Conservation (phyloP, 2,329 filamentous ascomycete genomes). For the Phoma sp. region DNA sequence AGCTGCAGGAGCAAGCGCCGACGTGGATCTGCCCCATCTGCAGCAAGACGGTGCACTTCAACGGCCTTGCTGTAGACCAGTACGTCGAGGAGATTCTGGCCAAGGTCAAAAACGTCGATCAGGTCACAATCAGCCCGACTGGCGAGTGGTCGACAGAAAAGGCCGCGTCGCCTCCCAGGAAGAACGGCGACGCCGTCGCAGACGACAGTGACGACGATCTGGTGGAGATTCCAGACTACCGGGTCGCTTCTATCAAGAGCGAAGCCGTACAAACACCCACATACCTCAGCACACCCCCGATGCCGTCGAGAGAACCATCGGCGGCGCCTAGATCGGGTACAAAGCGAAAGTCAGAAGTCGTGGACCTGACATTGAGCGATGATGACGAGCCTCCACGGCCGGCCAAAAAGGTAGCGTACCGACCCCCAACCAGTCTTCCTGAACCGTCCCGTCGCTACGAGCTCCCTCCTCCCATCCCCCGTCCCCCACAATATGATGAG, state of each 20-base stretch:
- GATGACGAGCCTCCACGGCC: conserved; percentile 50
- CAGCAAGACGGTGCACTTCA: conserved; percentile 80
- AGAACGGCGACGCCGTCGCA: conserved; percentile 45
- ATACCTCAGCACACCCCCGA: conserved; percentile 53
- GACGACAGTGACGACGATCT: conserved; percentile 55
- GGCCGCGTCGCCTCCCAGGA: conserved; percentile 46
- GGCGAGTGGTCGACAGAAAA: conserved; percentile 72
- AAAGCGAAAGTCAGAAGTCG: conserved; percentile 56
- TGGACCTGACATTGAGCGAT: conserved; percentile 58
- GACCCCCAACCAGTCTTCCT: conserved; percentile 45
- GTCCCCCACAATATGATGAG: conserved; percentile 18
- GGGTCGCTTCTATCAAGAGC: conserved; percentile 49
- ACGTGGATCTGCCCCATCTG: conserved; percentile 98
- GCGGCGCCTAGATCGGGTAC: conserved; percentile 44
- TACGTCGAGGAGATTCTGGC: conserved; percentile 88
- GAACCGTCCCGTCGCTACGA: conserved; percentile 41
- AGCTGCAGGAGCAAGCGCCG: conserved; percentile 93
- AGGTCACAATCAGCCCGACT: conserved; percentile 88
- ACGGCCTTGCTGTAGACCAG: conserved; percentile 85
- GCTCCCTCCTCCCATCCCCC: conserved; percentile 35
- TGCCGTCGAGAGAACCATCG: conserved; percentile 53
- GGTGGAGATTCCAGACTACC: conserved; percentile 52
- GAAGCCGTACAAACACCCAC: conserved; percentile 46
- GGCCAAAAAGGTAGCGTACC: conserved; percentile 51
- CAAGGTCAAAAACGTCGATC: conserved; percentile 75